phyloP scores from a whole-genome alignment of 78 protist genomes.

The Polysphondylium violaceum region DNA sequence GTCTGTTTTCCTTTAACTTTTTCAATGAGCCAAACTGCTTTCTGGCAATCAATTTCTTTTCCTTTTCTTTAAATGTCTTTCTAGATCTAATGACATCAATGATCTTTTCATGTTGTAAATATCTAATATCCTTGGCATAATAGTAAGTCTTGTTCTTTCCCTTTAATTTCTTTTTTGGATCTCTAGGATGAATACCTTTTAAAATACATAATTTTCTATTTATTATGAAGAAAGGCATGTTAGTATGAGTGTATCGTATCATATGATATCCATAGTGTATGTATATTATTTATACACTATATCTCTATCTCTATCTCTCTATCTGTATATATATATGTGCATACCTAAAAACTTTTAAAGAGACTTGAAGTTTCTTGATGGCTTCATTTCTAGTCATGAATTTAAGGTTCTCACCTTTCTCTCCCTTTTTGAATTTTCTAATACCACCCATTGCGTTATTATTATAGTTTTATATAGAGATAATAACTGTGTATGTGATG shows the following conservation, averaged over 20 bases:
- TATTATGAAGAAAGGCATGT: not conserved
- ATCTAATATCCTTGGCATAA: constrained; percentile 92
- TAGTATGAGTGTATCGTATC: too few species aligned
- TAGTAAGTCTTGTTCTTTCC: constrained; percentile 86
- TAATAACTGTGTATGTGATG: too few species aligned
- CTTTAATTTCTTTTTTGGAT: constrained; percentile 91
- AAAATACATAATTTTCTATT: constrained; percentile 97
- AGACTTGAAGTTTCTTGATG: constrained; percentile 86
- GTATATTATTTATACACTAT: not conserved
- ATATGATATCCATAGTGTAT: too few species aligned
- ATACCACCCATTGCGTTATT: constrained; percentile 80
- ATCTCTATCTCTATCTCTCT: not conserved
- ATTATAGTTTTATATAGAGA: too few species aligned
- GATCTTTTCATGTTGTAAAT: constrained; percentile 95
- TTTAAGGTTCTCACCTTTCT: constrained; percentile 62
- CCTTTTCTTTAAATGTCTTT: constrained; percentile 39
- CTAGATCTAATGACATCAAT: constrained; percentile 89
- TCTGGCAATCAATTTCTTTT: constrained; percentile 28
- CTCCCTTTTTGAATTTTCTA: constrained; percentile 64
- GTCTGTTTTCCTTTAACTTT: constrained; percentile 26
- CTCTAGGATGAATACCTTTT: constrained; percentile 99
- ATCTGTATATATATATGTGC: not conserved
- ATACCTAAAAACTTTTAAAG: constrained; percentile 91
- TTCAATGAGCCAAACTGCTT: constrained; percentile 33
- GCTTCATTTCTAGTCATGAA: constrained; percentile 93